Evolutionary conservation across 2,329 filamentous ascomycete genomes (phyloP).

Genomic region (Magnaporthales sp.): DNA sequence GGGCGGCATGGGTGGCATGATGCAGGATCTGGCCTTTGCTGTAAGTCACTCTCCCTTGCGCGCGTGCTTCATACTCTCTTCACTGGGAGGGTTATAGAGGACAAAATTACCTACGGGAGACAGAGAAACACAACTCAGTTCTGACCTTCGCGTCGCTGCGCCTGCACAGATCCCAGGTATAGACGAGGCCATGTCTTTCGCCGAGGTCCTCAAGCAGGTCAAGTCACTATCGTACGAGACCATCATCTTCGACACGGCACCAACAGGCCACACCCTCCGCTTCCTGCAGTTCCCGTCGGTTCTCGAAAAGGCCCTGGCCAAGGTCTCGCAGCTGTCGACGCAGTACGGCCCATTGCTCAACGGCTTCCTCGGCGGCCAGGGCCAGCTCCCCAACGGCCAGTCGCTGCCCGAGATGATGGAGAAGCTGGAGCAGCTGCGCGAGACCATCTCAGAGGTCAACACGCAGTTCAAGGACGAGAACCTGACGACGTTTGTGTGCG

Average conservation of each 20-base stretch:
- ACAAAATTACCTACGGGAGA: not conserved
- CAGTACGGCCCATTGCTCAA: conserved; percentile 97
- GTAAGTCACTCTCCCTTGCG: conserved; percentile 39
- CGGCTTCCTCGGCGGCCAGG: conserved; percentile 58
- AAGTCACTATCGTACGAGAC: conserved; percentile 98
- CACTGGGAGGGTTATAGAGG: not conserved
- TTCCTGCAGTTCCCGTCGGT: conserved; percentile 98
- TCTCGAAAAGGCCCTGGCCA: conserved; percentile 96
- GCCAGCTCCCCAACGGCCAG: conserved; percentile 74
- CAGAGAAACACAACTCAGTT: not conserved
- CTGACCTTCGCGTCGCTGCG: not conserved
- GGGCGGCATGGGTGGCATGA: conserved; percentile 81
- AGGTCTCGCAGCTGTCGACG: conserved; percentile 84
- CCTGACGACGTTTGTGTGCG: conserved; percentile 94
- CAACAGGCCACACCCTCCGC: conserved; percentile 93
- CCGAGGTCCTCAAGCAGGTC: conserved; percentile 97
- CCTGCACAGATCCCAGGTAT: conserved; percentile 85
- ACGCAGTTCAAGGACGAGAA: conserved; percentile 95
- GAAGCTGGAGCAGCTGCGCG: conserved; percentile 88
- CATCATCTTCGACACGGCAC: conserved; percentile 98
- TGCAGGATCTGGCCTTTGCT: conserved; percentile 96
- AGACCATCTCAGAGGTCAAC: conserved; percentile 94
- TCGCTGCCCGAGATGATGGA: conserved; percentile 85
- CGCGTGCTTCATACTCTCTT: not conserved
- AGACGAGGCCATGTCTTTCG: conserved; percentile 99